Evolutionary conservation across 495 filamentous ascomycete species (phyloP), one percentile per base, ranked within the genome.

Genomic region (Trichoderma parareesei): DNA sequence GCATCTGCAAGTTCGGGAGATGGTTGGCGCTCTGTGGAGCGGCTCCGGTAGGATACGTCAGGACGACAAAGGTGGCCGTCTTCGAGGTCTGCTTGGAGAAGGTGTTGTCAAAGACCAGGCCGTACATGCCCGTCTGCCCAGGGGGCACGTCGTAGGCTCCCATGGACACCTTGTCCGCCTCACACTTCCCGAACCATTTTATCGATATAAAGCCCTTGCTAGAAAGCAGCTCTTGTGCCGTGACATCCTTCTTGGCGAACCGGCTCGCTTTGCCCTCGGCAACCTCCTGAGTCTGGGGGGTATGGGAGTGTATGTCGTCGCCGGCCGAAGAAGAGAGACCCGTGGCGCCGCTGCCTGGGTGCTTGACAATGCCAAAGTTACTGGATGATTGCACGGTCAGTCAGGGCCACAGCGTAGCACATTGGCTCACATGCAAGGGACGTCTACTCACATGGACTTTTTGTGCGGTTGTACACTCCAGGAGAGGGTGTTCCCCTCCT

Each of bases 401-500:
- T 40, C 37, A 42, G 14, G 13, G 41, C 14, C 38, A 35, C 5
- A 42, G 20, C 27, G 65, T 37, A 37, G 43, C 55, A 46, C 5
- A 57, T 38, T 57, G 27, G 11, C 59, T 60, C 49, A 60, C n/a
- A 59, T 46, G 57, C 35, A 7, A 53, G 1, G 6, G 11, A 55
- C 35, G 13, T 41, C 46, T 49, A 66, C 75, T 69, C 74, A 87
- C 85, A 98, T 87, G 35, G 92, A 97, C 76, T 97, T 97, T 80
- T 93, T 97, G 72, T 97, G 91, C 7, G 94, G 95, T 70, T 98
- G 91, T 35, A 98, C 86, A 72, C 90, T 97, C 94, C 94, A 98
- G 6, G 93, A 96, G 70, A 98, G 94, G 66, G 94, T 96, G 73
- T 96, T 88, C 60, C 86, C 87, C 65, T 87, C 87, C 60, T 91